Conservation (phyloP, 805 yeast genomes). For the Saitoella complicata region DNA sequence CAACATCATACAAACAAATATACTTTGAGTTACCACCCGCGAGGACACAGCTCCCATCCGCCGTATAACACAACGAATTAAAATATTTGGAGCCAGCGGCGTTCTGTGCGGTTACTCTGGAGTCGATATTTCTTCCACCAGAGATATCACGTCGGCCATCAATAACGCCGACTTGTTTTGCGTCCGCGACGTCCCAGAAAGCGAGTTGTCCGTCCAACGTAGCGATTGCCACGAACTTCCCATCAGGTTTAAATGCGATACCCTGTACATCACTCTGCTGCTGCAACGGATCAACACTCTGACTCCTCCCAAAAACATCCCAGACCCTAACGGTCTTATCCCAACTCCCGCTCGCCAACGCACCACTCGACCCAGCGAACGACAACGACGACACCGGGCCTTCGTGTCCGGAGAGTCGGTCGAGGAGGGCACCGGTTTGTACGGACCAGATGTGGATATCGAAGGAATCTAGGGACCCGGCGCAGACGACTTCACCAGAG, state of each 20-base stretch:
- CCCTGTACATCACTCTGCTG: constrained; percentile 70
- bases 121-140: constrained; percentile 69
- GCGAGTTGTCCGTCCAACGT: constrained; percentile 78
- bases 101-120: constrained; percentile 64
- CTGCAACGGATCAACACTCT: constrained; percentile 79
- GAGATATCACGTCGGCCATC: constrained; percentile 80
- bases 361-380: constrained; percentile 62
- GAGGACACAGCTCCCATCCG: constrained; percentile 73
- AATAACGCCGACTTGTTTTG: constrained; percentile 62
- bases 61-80: constrained; percentile 64
- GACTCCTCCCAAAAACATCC: constrained; percentile 79
- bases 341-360: constrained; percentile 88
- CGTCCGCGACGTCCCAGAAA: constrained; percentile 69
- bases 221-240: constrained; percentile 75
- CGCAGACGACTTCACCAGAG: constrained; percentile 90
- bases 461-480: constrained; percentile 79
- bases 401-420: constrained; percentile 79
- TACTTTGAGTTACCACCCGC: constrained; percentile 92
- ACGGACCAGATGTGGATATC: constrained; percentile 95
- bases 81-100: constrained; percentile 74
- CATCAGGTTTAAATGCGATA: constrained; percentile 77
- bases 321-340: constrained; percentile 87
- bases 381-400: constrained; percentile 85
- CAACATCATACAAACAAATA: constrained; percentile 78
- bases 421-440: constrained; percentile 83